Percentiles rank a stretch among this genome's conserved stretches.
Conservation (phyloP, 495 filamentous ascomycete species). For the Bombardia bombarda region DNA sequence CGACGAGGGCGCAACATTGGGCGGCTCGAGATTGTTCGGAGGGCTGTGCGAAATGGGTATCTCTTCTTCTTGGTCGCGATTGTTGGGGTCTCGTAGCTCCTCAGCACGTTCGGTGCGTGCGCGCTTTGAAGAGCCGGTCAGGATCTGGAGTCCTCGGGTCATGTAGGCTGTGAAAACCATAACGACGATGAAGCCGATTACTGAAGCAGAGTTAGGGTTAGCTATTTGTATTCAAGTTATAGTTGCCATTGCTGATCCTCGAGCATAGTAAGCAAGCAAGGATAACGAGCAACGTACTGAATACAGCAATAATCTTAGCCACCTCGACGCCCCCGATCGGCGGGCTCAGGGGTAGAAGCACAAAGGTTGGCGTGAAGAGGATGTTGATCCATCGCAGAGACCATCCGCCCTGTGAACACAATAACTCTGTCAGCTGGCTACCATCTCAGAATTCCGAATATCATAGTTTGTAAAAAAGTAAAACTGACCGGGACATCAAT, state of each 20-base stretch:
- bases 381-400: slow-evolving; percentile 48
- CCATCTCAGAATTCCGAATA: neutral
- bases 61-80: slow-evolving; percentile 15
- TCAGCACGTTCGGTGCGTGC: slow-evolving; percentile 40
- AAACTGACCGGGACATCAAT: slow-evolving; percentile 43
- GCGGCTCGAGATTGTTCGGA: neutral
- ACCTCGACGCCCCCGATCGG: slow-evolving; percentile 44
- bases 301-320: slow-evolving; percentile 46
- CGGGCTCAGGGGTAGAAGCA: slow-evolving; percentile 44
- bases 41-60: slow-evolving; percentile 19
- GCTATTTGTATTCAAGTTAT: too few species aligned
- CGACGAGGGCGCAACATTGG: neutral
- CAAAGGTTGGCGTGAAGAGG: slow-evolving; percentile 47
- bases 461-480: too few species aligned
- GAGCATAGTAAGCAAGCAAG: too few species aligned
- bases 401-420: slow-evolving; percentile 37
- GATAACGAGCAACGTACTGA: too few species aligned
- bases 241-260: too few species aligned
- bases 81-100: slow-evolving; percentile 28
- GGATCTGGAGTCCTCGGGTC: slow-evolving; percentile 39
- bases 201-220: slow-evolving; percentile 16
- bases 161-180: slow-evolving; percentile 40
- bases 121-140: slow-evolving; percentile 40
- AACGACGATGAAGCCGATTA: slow-evolving; percentile 44
- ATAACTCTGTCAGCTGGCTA: neutral